These are phyloP conservation scores for Thelephora ganbajun DNA, from an alignment of 768 basidiomycete genomes.

Conservation along the genomic window DNA sequence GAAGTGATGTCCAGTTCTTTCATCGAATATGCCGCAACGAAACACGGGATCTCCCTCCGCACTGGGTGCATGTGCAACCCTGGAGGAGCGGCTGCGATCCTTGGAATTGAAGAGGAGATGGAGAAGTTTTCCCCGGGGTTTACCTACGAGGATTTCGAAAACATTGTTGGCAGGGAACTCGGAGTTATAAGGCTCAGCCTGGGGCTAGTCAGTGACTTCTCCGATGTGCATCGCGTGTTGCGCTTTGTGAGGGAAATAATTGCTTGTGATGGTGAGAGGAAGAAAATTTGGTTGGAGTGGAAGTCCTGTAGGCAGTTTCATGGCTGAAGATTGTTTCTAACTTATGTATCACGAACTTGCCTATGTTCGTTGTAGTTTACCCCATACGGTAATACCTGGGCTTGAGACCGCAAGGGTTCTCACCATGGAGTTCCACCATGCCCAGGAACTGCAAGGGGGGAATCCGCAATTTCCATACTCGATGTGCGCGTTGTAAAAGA, in stretches of 20 bases:
- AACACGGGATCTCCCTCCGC: constrained; percentile 57
- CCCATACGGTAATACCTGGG: too few relatives aligned
- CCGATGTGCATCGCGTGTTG: constrained; percentile 38
- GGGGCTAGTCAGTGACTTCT: constrained; percentile 67
- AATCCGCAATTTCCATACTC: too few relatives aligned
- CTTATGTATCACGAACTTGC: too few relatives aligned
- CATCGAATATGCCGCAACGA: constrained; percentile 54
- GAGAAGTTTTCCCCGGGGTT: constrained; percentile 40
- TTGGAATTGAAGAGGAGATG: constrained; percentile 61
- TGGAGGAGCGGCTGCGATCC: constrained; percentile 61
- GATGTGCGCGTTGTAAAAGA: too few relatives aligned
- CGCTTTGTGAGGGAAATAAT: constrained; percentile 11
- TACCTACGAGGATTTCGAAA: constrained; percentile 48
- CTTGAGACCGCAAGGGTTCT: too few relatives aligned
- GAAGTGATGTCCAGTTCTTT: constrained; percentile 60
- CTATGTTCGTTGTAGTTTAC: too few relatives aligned
- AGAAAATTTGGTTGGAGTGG: background rate
- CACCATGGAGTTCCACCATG: too few relatives aligned
- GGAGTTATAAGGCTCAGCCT: constrained; percentile 69
- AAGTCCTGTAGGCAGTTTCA: too few relatives aligned
- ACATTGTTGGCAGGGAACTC: constrained; percentile 46
- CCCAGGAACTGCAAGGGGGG: too few relatives aligned
- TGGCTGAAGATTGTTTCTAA: too few relatives aligned
- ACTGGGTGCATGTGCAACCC: constrained; percentile 87
- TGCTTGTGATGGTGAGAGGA: background rate